phyloP scores from a whole-genome alignment of 805 yeast species.

The Saturnispora silvae region DNA sequence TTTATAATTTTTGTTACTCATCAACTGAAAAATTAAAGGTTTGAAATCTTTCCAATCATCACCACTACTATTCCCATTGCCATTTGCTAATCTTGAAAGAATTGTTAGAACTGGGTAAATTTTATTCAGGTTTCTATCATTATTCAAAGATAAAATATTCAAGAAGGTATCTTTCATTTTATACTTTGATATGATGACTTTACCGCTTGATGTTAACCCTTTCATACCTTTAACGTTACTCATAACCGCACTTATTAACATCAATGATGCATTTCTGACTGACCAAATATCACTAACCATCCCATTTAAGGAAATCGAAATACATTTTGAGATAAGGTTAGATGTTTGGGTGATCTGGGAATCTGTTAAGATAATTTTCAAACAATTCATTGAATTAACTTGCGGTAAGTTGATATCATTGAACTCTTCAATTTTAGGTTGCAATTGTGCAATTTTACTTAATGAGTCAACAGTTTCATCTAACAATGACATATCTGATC shows the following conservation, averaged over 20 bases:
- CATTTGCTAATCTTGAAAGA: slow-evolving; percentile 55
- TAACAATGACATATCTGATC: slow-evolving; percentile 38
- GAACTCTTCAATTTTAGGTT: slow-evolving; percentile 25
- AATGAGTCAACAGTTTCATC: slow-evolving; percentile 41
- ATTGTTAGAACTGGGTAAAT: slow-evolving; percentile 70
- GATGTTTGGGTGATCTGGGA: slow-evolving; percentile 48
- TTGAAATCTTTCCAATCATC: slow-evolving; percentile 44
- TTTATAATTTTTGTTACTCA: slow-evolving; percentile 61
- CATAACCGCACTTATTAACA: no score
- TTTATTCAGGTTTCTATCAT: slow-evolving; percentile 35
- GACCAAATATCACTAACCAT: slow-evolving; percentile 74
- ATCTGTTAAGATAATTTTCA: slow-evolving; percentile 65
- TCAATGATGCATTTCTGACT: slow-evolving; percentile 81
- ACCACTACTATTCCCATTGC: slow-evolving; percentile 43
- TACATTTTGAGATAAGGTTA: slow-evolving; percentile 42
- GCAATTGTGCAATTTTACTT: slow-evolving; percentile 38
- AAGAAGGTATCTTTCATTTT: no score
- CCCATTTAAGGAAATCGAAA: slow-evolving; percentile 48
- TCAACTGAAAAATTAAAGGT: slow-evolving; percentile 35
- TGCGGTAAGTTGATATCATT: slow-evolving; percentile 72
- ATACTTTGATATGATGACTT: no score
- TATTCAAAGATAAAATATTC: no score
- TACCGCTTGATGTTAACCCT: no score
- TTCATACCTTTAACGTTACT: no score
- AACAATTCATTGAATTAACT: slow-evolving; percentile 86